Evolutionary conservation across 768 basidiomycete species (phyloP), one percentile per base, ranked within the genome.

Genomic region (Russula sp.): DNA sequence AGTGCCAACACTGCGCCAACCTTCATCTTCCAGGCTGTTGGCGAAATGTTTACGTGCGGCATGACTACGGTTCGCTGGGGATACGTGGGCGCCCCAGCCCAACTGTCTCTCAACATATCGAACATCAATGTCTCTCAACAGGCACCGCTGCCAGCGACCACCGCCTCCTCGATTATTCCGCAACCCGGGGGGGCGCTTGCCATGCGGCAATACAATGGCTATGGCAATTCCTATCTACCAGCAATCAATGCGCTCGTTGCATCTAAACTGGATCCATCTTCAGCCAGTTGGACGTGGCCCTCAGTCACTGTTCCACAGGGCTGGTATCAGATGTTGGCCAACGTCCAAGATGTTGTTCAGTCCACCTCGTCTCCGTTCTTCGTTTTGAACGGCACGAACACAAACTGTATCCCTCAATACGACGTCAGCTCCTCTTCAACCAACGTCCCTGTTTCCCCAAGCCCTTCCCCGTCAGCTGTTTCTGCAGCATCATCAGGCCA

Each of bases 231-330:
- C 48, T 59, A 62, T 27, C 55, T 66, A 39, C 67, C 62, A 0
- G 20, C 60, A 9, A 55, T 77, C 14, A 62, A 69, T 2, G 51
- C 70, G 3, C 53, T 54, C 14, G 27, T 85, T 34, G 73, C 63
- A 14, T 61, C 63, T 0, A 68, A 69, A 8, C 50, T 78, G n/a
- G 67, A 73, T 57, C 73, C 80, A 4, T 32, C 54, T 13, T 31
- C 16, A 1, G 7, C 11, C 0, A 59, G 57, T 18, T 83, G 73
- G 71, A 71, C 68, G 4, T 85, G 86, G 84, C 4, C 70, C 1
- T 50, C 72, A 2, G 82, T 86, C 53, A 75, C 76, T 61, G 71
- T 84, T 27, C 70, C 79, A 0, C 71, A 76, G 57, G 85, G 85
- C 4, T 78, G 76, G 77, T 86, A 86, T 67, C 50, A 65, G 13